A percentile compares a stretch with the other conserved stretches of the same genome.
phyloP scores from a whole-genome alignment of 129 eudicot species.

The Glebionis coronaria region DNA sequence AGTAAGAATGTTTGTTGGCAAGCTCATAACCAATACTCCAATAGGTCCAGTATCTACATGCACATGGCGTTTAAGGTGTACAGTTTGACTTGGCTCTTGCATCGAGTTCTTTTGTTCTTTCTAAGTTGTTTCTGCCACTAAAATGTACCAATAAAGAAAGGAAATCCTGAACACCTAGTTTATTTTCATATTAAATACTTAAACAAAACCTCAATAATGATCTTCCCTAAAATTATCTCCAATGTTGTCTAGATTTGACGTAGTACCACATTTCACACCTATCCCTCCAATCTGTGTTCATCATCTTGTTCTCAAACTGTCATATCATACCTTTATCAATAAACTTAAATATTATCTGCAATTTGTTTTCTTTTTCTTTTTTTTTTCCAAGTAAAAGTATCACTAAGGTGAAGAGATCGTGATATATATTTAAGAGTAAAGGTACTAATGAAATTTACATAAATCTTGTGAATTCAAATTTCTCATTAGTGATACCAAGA shows the following conservation, averaged over 20 bases:
- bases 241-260: background rate
- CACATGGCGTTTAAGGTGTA: constrained; percentile 1
- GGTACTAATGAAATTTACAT: background rate
- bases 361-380: no score
- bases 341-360: no score
- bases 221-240: background rate
- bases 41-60: background rate
- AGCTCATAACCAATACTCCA: background rate
- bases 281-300: background rate
- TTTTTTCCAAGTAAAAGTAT: no score
- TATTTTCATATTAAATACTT: background rate
- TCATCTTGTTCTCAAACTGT: background rate
- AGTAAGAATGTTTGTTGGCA: background rate
- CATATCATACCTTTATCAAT: background rate
- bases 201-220: background rate
- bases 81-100: background rate
- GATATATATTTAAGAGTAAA: background rate
- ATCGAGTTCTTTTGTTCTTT: no score
- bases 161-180: no score
- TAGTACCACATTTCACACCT: background rate
- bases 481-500: background rate
- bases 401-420: background rate
- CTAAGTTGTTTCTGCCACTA: no score
- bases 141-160: no score
- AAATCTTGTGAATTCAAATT: background rate